Base-by-base conservation (phyloP, 208 protist species). In the Leishmania arabica region DNA sequence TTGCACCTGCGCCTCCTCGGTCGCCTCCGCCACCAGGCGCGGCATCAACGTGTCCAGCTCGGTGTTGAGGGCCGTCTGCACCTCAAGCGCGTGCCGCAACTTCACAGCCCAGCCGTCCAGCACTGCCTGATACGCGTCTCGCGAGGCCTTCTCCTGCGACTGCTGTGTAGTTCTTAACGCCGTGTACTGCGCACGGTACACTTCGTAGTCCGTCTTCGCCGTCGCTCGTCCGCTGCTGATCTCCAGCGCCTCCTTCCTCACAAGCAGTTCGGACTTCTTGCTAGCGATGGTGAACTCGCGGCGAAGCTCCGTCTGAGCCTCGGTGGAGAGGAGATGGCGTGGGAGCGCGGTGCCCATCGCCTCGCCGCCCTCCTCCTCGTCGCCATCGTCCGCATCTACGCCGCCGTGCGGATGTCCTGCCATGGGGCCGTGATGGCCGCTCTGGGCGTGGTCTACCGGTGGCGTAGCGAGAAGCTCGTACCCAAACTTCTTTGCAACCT, bases 211-310 rank as follows among this genome's bases (percentile, higher is more conserved):
- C 21, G 87, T 84, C 42, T 82, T 91, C 13, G 83, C 76, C 24
- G 80, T 71, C 65, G 65, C 88, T 75, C 84, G 82, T 75, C 79
- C 87, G 84, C 78, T 92, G 86, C 87, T 93, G 77, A 92, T 90
- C 84, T 96, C 89, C 45, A 96, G 86, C 1, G 90, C 95, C 84
- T 97, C 93, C 80, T 91, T 95, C 82, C 90, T 92, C 70, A 87
- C 53, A 75, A 93, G 89, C 71, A 97, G 80, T 71, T 93, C 87
- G 19, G 78, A 76, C 80, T 94, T 94, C 64, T 89, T 89, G 24
- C 75, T 65, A 3, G 88, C 92, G 27, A 87, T 72, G n/a, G 81
- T 71, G 70, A 97, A 88, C 47, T 78, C 83, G 47, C 84, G 86
- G 0, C 78, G 82, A 40, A 97, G 86, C 77, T 91, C 88, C 19